Base-by-base conservation (phyloP, 2,329 filamentous ascomycete species). In the Beauveria sp. region DNA sequence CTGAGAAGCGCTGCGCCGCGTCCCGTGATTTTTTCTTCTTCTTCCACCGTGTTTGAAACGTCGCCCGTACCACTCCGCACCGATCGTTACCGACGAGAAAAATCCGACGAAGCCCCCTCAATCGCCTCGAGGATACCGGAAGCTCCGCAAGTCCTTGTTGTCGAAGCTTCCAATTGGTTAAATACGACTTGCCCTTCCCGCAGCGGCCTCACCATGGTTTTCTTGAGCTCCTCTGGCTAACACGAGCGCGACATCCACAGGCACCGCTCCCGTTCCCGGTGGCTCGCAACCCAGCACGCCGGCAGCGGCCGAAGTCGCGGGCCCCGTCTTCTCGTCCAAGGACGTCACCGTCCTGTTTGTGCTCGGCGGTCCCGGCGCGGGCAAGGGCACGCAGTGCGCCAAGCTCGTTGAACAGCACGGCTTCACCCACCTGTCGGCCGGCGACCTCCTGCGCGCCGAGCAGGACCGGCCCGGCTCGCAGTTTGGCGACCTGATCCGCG, bases 341-440 rank as follows among this genome's bases (percentile, higher is more conserved):
- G 81, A 92, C 63, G 90, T 96, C 38, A 95, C 91, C n/a, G 93
- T 98, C 63, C 79, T 99, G 75, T 98, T 96, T 79, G 91, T 98
- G 65, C 91, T 99, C 64, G 93, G 93, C 74, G 95, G 95, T 2
- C 95, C 95, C 16, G 95, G 95, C 66, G 91, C 93, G 65, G 95
- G 95, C 70, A 99, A 99, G 75, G 95, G 95, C 69, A 99, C 95
- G 3, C 93, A 99, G 77, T 98, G 93, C 80, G 84, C 86, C 67
- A 90, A 90, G 66, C 87, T 99, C 40, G 93, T 97, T 56, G 79
- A 84, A 51, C 86, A 95, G 75, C 96, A 96, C 75, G 87, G 88
- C 73, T 98, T 98, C 85, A 89, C 86, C 63, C 95, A 99, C 76
- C 86, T 99, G 42, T 95, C 89, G 4, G 95, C 95, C 0, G 95